Conservation (phyloP, 2,329 filamentous ascomycete genomes). For the Aureobasidium sp. region DNA sequence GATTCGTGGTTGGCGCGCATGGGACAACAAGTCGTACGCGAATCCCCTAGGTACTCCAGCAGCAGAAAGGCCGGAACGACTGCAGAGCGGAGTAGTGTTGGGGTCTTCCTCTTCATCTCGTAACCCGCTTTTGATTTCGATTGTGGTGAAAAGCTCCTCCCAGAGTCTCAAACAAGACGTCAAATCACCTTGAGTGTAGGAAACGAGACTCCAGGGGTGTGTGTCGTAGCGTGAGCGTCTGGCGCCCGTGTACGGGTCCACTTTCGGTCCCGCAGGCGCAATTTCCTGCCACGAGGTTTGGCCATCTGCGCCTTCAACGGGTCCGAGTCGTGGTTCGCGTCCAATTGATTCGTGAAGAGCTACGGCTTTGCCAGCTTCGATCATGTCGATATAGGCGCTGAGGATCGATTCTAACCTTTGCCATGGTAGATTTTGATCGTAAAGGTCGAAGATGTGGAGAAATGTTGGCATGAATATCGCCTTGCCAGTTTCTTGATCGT, state of each 20-base stretch:
- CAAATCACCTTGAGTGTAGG: conserved; percentile 28
- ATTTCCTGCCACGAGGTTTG: conserved; percentile 26
- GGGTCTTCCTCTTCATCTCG: conserved; percentile 22
- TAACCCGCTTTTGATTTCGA: conserved; percentile 25
- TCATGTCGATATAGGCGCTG: conserved; percentile 30
- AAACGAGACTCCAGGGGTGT: conserved; percentile 28
- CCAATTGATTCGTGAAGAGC: conserved; percentile 25
- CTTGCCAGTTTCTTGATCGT: conserved; percentile 26
- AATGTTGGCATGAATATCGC: conserved; percentile 31
- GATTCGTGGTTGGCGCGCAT: conserved; percentile 26
- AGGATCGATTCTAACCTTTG: conserved; percentile 30
- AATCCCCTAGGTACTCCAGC: conserved; percentile 28
- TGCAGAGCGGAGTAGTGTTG: conserved; percentile 24
- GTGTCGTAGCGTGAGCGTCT: conserved; percentile 21
- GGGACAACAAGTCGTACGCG: conserved; percentile 28
- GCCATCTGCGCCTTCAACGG: conserved; percentile 24
- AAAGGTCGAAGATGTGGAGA: conserved; percentile 28
- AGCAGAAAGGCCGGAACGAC: conserved; percentile 26
- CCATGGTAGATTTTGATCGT: conserved; percentile 26
- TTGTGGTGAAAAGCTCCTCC: conserved; percentile 25
- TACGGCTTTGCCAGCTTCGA: conserved; percentile 29
- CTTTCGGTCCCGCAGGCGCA: conserved; percentile 14
- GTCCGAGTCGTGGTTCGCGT: conserved; percentile 15
- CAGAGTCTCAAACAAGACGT: conserved; percentile 26
- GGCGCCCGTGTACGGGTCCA: conserved; percentile 17